Base-by-base conservation (phyloP, 2,329 filamentous ascomycete species). In the Bipolaris sorokiniana region DNA sequence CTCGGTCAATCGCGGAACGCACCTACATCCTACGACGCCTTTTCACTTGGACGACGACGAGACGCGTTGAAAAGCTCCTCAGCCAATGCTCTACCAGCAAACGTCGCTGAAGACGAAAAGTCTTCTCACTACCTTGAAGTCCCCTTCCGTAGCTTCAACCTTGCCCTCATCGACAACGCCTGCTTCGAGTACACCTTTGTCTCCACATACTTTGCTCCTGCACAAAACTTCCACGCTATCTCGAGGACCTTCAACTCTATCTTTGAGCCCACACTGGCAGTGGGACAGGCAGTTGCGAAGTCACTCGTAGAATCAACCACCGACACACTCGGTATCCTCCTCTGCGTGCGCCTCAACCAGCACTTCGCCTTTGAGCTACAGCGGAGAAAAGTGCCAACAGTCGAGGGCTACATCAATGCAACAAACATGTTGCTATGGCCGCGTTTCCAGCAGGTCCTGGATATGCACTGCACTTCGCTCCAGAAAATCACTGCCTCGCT, bases 381-480 rank as follows among this genome's bases (percentile, higher is more conserved):
- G 76, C 86, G 94, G 10, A 88, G 94, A 52, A 94, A 96, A 72
- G 87, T 98, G 1, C 95, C 95, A 0, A 89, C 92, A 5, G 88
- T 91, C 1, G 95, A 99, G 71, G 84, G 87, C 37, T 99, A 99
- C 73, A 89, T 97, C 73, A 99, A 99, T 74, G 93, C 88, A 44
- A 96, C 92, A 5, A 93, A 90, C 71, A 99, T 99, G 92, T 86
- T 95, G 2, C 85, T 99, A 5, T 99, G 95, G 95, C 95, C 95
- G 7, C 89, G 94, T 23, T 90, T 99, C 69, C 96, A 99, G 77
- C 86, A 91, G 54, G 88, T 97, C 67, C 96, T 99, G 87, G 93
- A 97, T 73, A 84, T 89, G 53, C 95, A 99, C 74, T 92, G 90
- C 78, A 92, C 97, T 51, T 96, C 91, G 0, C 84, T 99, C 34